Percentiles rank a stretch among this genome's conserved stretches.
Evolutionary conservation across 352 stramenopile genomes (phyloP).

Genomic region (Pythium apleroticum): DNA sequence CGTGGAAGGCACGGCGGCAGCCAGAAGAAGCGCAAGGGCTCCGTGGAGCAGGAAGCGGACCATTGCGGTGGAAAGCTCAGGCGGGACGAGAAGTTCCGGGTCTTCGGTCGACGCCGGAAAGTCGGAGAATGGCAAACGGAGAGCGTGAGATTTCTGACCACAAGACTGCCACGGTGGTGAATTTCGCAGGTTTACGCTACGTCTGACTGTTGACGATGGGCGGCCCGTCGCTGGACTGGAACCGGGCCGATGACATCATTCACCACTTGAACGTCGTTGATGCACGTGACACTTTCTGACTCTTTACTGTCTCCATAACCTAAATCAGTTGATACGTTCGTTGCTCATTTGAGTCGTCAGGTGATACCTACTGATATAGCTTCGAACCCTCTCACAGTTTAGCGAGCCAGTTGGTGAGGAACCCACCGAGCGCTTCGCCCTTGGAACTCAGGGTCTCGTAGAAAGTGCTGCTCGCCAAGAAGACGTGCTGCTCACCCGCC

Average conservation of each 20-base stretch:
- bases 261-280: neutral
- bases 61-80: neutral
- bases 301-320: neutral
- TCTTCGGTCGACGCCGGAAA: conserved; percentile 1
- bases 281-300: conserved; percentile 1
- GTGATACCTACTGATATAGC: neutral
- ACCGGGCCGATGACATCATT: neutral
- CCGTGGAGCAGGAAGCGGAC: neutral
- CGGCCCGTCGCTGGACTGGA: neutral
- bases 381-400: neutral
- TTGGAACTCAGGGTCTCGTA: conserved; percentile 1
- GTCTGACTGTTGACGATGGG: neutral
- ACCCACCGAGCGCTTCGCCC: neutral
- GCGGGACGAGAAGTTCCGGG: neutral
- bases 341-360: no score
- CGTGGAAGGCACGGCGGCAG: neutral
- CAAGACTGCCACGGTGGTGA: neutral
- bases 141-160: neutral
- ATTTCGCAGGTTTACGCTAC: neutral
- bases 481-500: conserved; percentile 37
- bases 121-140: neutral
- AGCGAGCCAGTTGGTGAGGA: neutral
- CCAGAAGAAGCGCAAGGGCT: neutral
- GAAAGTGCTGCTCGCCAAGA: conserved; percentile 31
- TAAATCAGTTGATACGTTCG: neutral